Evolutionary conservation across 768 basidiomycete species (phyloP), one percentile per base, ranked within the genome.

Genomic region (Boletus huronensis): DNA sequence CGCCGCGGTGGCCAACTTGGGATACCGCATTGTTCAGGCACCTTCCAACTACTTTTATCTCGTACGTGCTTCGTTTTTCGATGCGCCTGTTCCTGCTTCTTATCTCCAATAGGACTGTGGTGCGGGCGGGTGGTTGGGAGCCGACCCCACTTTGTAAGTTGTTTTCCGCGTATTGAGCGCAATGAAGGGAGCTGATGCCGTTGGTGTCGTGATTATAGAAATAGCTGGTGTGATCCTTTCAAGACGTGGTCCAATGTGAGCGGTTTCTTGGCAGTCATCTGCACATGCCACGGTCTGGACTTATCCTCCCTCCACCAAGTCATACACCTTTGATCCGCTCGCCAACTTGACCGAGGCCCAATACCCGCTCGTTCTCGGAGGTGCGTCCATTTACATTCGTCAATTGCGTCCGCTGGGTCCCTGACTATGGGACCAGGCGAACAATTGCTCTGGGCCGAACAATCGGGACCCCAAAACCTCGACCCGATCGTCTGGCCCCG

Each of bases 1-100:
- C 0, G 62, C 58, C 0, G 58, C 63, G 0, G 77, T 81, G 0
- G 72, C 73, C 6, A 50, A 73, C 0, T 64, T 70, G 41, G 79
- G 78, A 6, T 73, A 67, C 62, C 63, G 74, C 10, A 65, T 83
- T 26, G 67, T 83, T 6, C 80, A 82, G 39, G 75, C 75, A 13
- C 71, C 82, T 0, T 74, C 72, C 9, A 72, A 83, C 58, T 80
- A 78, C 69, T 80, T 83, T 65, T 84, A 83, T 62, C 74, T 83
- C 6, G 70, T 72, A 39, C 54, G 65, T 38, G 21, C 23, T 26
- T 38, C 17, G 6, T 3, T 1, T 31, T 38, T 17, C 28, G 10
- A 41, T 35, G 14, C 11, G 6, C 35, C 14, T 36, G 42, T 31
- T 39, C 26, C 36, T 36, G 36, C 31, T 48, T 36, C 57, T 52